These are phyloP conservation scores for Aspergillus conjunctus DNA, from an alignment of 495 filamentous ascomycete genomes.

Conservation along the genomic window DNA sequence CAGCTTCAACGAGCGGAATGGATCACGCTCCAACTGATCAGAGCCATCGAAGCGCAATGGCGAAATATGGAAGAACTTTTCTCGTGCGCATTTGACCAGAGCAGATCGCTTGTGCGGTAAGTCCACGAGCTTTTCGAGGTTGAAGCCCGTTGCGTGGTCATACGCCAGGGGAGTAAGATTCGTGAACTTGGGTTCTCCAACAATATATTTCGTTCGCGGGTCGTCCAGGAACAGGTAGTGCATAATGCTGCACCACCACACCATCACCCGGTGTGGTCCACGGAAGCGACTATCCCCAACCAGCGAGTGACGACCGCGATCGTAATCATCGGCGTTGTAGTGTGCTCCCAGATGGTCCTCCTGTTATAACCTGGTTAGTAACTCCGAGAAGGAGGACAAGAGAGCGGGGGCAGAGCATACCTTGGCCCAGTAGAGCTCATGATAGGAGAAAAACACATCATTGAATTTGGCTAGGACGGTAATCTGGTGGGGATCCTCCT, in stretches of 20 bases:
- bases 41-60: slow-evolving; percentile 46
- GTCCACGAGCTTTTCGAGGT: slow-evolving; percentile 61
- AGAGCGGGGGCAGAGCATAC: slow-evolving; percentile 30
- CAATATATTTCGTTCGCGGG: slow-evolving; percentile 58
- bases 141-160: slow-evolving; percentile 62
- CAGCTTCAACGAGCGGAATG: slow-evolving; percentile 31
- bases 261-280: slow-evolving; percentile 63
- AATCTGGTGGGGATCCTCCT: slow-evolving; percentile 60
- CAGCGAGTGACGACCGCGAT: slow-evolving; percentile 65
- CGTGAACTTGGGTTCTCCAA: slow-evolving; percentile 63
- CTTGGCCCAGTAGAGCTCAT: slow-evolving; percentile 69
- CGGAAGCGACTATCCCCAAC: slow-evolving; percentile 63
- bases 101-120: slow-evolving; percentile 62
- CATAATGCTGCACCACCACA: slow-evolving; percentile 68
- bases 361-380: slow-evolving; percentile 27
- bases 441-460: slow-evolving; percentile 61
- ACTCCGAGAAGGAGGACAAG: background rate
- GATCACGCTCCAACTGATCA: slow-evolving; percentile 29
- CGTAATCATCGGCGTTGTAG: slow-evolving; percentile 58
- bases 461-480: slow-evolving; percentile 60
- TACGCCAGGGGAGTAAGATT: slow-evolving; percentile 60
- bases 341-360: slow-evolving; percentile 64
- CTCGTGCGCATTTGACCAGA: slow-evolving; percentile 55
- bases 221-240: slow-evolving; percentile 69
- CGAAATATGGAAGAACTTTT: slow-evolving; percentile 64